Conservation (phyloP, 2,329 filamentous ascomycete genomes). For the Boeremia exigua region DNA sequence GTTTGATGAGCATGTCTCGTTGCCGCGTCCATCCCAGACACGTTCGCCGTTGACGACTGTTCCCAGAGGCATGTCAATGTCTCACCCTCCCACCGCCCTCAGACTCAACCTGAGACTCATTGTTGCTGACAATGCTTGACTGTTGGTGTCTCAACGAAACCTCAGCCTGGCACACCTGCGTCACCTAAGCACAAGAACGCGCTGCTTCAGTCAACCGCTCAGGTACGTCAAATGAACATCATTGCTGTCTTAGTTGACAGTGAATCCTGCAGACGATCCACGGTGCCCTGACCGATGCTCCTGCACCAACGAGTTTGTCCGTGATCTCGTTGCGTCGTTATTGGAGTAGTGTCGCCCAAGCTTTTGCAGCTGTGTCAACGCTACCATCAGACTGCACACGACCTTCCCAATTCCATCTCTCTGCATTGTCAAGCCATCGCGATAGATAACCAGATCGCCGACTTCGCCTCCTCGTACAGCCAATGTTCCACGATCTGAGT, state of each 20-base stretch:
- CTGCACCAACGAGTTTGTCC: conserved; percentile 20
- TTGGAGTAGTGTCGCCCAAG: conserved; percentile 38
- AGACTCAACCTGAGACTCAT: neutral
- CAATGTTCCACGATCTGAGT: conserved; percentile 32
- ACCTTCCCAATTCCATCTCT: conserved; percentile 35
- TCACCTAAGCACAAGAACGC: neutral
- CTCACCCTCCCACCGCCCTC: neutral
- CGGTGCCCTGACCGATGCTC: conserved; percentile 15
- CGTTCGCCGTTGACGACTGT: neutral
- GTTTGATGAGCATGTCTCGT: neutral
- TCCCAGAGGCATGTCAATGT: neutral
- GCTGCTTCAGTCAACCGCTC: neutral
- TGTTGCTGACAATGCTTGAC: conserved; percentile 2
- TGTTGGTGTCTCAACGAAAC: no score
- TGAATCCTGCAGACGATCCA: conserved; percentile 21
- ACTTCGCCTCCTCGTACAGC: conserved; percentile 38
- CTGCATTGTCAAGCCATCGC: conserved; percentile 30
- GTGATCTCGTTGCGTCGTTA: conserved; percentile 6
- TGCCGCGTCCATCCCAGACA: neutral
- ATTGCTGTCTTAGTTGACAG: conserved; percentile 5
- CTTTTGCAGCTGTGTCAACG: conserved; percentile 34
- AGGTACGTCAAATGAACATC: neutral
- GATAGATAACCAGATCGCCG: conserved; percentile 36
- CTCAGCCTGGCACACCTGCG: no score
- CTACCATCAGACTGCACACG: conserved; percentile 36